Evolutionary conservation across 345 rosid genomes (phyloP).

Genomic region (Citrus cavaleriei): DNA sequence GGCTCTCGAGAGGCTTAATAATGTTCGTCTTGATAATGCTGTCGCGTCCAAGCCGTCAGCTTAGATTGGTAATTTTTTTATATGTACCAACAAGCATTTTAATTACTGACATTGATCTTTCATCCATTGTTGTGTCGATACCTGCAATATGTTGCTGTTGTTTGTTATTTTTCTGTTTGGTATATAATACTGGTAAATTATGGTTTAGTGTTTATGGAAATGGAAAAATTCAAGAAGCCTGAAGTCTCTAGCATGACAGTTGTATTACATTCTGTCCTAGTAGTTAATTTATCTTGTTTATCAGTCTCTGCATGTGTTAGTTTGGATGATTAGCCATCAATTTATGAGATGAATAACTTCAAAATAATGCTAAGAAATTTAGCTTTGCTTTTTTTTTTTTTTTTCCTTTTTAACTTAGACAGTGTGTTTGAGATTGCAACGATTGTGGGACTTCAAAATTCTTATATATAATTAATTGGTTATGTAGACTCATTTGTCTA

Average conservation of each 20-base stretch:
- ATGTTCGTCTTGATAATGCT: conserved; percentile 40
- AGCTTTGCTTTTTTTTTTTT: too few species aligned
- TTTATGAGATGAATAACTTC: not conserved
- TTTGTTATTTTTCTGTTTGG: not conserved
- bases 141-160: not conserved
- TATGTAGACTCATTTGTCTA: not conserved
- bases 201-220: not conserved
- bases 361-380: not conserved
- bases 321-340: not conserved
- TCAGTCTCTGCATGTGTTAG: not conserved
- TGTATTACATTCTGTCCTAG: not conserved
- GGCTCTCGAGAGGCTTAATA: conserved; percentile 82
- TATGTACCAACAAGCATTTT: not conserved
- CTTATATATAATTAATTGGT: not conserved
- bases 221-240: not conserved
- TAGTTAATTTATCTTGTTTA: not conserved
- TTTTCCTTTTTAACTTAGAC: not conserved
- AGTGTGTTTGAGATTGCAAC: not conserved
- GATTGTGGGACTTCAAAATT: not conserved
- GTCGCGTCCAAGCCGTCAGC: not conserved
- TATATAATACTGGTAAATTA: not conserved
- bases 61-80: conserved; percentile 17
- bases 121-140: not conserved
- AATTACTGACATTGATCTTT: not conserved
- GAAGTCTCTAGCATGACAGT: not conserved